Conservation (phyloP, 192 early-diverging fungal genomes). For the Chytriomyces sp. region DNA sequence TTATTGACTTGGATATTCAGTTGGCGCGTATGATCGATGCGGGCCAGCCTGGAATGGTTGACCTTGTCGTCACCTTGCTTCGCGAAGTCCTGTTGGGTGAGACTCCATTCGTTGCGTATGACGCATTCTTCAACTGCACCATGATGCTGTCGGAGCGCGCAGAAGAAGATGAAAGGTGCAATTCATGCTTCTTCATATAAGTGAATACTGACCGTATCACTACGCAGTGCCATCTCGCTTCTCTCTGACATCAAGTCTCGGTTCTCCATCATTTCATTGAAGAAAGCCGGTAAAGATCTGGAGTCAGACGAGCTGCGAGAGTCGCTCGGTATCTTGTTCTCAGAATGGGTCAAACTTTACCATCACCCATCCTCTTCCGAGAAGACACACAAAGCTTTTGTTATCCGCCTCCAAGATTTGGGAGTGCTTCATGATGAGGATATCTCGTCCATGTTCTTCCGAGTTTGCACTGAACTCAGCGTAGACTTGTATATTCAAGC, state of each 20-base stretch:
- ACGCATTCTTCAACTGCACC: conserved; percentile 64
- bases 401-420: conserved; percentile 73
- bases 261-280: conserved; percentile 10
- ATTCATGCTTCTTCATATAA: not conserved
- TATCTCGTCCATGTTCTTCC: conserved; percentile 85
- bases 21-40: conserved; percentile 84
- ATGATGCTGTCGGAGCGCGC: conserved; percentile 58
- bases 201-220: not conserved
- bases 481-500: conserved; percentile 72
- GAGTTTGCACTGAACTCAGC: conserved; percentile 83
- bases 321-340: conserved; percentile 67
- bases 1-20: conserved; percentile 85
- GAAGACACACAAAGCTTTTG: conserved; percentile 65
- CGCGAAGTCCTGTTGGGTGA: conserved; percentile 68
- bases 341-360: conserved; percentile 80
- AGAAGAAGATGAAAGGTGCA: not conserved
- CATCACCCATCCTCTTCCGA: conserved; percentile 73
- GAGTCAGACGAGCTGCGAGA: conserved; percentile 62
- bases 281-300: conserved; percentile 35
- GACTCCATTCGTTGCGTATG: conserved; percentile 44
- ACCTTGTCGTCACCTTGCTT: conserved; percentile 78
- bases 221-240: conserved; percentile 44
- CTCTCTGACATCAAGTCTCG: conserved; percentile 60
- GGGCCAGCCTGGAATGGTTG: conserved; percentile 67
- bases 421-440: conserved; percentile 76